A percentile compares a stretch with the other conserved stretches of the same genome.
Evolutionary conservation across 495 filamentous ascomycete species (phyloP).

Genomic region (Daldinia vernicosa): DNA sequence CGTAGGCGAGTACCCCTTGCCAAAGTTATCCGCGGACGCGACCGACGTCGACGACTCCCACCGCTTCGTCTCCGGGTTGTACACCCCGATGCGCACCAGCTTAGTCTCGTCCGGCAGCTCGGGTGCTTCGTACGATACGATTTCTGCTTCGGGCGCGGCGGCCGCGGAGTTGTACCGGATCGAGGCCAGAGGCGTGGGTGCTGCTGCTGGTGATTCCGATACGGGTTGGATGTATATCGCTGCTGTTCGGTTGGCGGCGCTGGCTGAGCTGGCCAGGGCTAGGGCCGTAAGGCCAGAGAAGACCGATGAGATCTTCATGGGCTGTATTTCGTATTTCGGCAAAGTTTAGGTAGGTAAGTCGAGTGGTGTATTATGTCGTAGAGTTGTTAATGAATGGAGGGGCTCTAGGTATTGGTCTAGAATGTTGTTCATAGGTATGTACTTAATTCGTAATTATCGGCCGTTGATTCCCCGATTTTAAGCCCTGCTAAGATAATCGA

Average conservation of each 20-base stretch:
- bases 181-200: conserved; percentile 57
- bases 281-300: conserved; percentile 48
- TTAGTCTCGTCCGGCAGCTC: conserved; percentile 50
- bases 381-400: not conserved
- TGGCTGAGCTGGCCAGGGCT: conserved; percentile 39
- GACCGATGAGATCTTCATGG: conserved; percentile 43
- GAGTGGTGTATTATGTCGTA: not conserved
- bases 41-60: conserved; percentile 62
- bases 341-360: not conserved
- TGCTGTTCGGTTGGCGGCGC: conserved; percentile 43
- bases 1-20: conserved; percentile 62
- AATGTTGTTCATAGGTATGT: conserved; percentile 15
- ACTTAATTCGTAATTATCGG: conserved; percentile 20
- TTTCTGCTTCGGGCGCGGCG: conserved; percentile 42
- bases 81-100: conserved; percentile 61
- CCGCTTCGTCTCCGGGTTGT: conserved; percentile 46
- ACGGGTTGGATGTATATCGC: conserved; percentile 59
- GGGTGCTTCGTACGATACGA: conserved; percentile 59
- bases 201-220: conserved; percentile 36
- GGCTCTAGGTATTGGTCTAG: conserved; percentile 15
- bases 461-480: conserved; percentile 28
- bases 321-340: not conserved
- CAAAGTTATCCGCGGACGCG: conserved; percentile 58
- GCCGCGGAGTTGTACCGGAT: conserved; percentile 54
- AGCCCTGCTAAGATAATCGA: not conserved